Percentiles rank a stretch among this genome's conserved stretches.
Conservation (phyloP, 148 eudicot genomes). For the Hydrangea macrophylla region DNA sequence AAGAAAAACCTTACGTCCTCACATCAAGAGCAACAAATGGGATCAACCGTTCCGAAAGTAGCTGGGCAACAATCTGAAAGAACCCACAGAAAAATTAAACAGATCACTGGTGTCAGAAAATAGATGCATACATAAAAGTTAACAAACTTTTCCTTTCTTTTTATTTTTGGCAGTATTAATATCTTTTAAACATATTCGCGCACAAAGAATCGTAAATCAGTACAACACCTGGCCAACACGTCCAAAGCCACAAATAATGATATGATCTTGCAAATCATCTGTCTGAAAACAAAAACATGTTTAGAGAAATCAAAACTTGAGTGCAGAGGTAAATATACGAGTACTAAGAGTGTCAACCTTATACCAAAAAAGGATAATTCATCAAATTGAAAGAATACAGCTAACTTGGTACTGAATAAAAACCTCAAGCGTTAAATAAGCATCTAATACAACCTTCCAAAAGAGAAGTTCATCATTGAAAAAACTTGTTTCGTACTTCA, state of each 20-base stretch:
- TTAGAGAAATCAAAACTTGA: conserved; percentile 10
- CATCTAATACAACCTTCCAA: background rate
- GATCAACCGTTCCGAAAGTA: conserved; percentile 91
- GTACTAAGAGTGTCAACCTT: background rate
- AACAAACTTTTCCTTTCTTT: no score
- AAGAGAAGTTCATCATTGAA: background rate
- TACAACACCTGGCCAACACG: conserved; percentile 90
- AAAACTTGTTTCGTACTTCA: background rate
- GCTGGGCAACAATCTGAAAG: conserved; percentile 94
- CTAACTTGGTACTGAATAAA: background rate
- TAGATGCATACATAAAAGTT: background rate
- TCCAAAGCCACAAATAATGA: conserved; percentile 96
- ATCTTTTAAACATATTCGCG: background rate
- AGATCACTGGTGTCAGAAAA: background rate
- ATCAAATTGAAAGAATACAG: background rate
- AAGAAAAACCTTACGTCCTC: conserved; percentile 59
- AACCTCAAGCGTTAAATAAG: background rate
- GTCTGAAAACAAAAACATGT: conserved; percentile 51
- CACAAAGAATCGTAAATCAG: background rate
- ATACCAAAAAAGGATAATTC: background rate
- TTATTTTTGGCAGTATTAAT: no score
- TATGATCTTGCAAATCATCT: conserved; percentile 98
- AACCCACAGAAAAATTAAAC: conserved; percentile 13
- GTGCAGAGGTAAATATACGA: background rate
- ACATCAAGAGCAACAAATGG: conserved; percentile 99